phyloP scores from a whole-genome alignment of 106 monocot species.

The Platanthera zijinensis region DNA sequence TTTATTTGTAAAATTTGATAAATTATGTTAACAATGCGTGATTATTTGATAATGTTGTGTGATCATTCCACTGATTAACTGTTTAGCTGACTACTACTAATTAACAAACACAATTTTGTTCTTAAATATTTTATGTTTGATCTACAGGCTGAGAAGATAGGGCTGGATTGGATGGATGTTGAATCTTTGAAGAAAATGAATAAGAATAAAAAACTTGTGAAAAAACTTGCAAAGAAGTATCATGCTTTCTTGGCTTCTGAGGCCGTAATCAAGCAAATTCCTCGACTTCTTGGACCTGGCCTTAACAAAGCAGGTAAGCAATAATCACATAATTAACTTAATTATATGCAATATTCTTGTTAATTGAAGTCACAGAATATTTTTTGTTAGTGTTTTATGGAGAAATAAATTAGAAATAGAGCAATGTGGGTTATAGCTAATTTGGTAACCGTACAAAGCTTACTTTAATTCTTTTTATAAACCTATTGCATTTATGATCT shows the following conservation, averaged over 20 bases:
- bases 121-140: neutral
- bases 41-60: neutral
- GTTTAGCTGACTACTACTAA: neutral
- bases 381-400: neutral
- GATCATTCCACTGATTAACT: neutral
- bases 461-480: too few relatives aligned
- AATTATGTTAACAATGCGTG: neutral
- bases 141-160: constrained; percentile 24
- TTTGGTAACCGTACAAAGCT: too few relatives aligned
- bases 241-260: constrained; percentile 48
- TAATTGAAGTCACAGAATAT: neutral
- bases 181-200: constrained; percentile 24
- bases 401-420: too few relatives aligned
- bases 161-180: constrained; percentile 29
- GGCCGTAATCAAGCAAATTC: constrained; percentile 43
- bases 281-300: constrained; percentile 40
- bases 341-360: neutral
- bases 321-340: neutral
- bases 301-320: constrained; percentile 38
- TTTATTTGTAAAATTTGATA: neutral
- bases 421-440: too few relatives aligned
- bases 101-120: neutral
- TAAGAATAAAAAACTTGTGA: constrained; percentile 34
- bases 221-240: constrained; percentile 37
- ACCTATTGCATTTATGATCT: too few relatives aligned